Percentiles rank a stretch among this genome's conserved stretches.
Evolutionary conservation across 1,284 basidiomycete species (phyloP).

Genomic region (Pholiota adiposa): DNA sequence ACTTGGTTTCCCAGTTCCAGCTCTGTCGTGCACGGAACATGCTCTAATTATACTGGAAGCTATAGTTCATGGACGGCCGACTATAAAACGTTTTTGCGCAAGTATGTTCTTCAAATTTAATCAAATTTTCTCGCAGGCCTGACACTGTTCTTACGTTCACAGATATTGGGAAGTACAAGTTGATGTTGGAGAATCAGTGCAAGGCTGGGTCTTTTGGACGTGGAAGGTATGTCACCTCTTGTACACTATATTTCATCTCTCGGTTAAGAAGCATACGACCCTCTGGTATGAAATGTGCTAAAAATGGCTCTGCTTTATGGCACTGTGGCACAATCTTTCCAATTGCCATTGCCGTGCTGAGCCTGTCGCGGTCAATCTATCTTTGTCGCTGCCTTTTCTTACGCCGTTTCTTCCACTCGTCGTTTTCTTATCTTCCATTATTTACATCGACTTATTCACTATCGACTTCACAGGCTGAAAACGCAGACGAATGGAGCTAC

Average conservation of each 20-base stretch:
- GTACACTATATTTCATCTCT: too few species aligned
- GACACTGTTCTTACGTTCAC: neutral
- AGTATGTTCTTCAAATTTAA: conserved; percentile 41
- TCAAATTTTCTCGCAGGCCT: neutral
- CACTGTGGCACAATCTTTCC: too few species aligned
- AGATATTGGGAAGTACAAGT: conserved; percentile 85
- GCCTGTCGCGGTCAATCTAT: too few species aligned
- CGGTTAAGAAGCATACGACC: too few species aligned
- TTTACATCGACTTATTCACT: neutral
- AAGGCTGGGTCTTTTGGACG: conserved; percentile 87
- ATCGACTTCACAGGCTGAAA: conserved; percentile 52
- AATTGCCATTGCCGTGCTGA: too few species aligned
- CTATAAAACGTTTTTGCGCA: conserved; percentile 68
- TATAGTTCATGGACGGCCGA: conserved; percentile 58
- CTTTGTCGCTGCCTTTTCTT: neutral
- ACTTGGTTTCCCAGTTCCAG: conserved; percentile 42
- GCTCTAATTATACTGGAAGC: conserved; percentile 63
- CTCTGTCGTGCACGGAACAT: conserved; percentile 56
- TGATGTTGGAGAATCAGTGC: conserved; percentile 61
- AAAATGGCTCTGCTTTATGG: too few species aligned
- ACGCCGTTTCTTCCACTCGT: neutral
- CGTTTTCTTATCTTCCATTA: neutral
- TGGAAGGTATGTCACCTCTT: conserved; percentile 64
- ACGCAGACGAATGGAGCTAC: conserved; percentile 79
- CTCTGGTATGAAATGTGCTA: too few species aligned